A percentile compares a stretch with the other conserved stretches of the same genome.
These are phyloP conservation scores for Uronychia setigera DNA, from an alignment of 73 alveolate genomes.

Conservation along the genomic window DNA sequence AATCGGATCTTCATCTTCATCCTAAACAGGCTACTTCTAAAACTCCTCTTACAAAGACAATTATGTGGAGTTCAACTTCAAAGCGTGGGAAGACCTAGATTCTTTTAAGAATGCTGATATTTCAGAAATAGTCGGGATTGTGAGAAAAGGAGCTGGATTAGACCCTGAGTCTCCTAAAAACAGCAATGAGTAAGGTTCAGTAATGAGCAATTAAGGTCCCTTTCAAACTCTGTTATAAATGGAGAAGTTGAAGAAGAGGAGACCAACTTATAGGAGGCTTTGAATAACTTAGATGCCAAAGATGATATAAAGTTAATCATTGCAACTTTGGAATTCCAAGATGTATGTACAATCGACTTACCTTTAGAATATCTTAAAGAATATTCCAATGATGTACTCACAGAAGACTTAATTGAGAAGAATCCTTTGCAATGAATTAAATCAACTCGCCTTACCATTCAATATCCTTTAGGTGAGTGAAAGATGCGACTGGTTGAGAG, in stretches of 20 bases:
- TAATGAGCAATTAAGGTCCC: background rate
- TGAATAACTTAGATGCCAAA: background rate
- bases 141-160: too few relatives aligned
- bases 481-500: constrained; percentile 39
- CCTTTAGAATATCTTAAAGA: background rate
- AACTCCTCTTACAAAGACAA: too few relatives aligned
- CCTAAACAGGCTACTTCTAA: background rate
- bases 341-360: background rate
- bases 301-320: background rate
- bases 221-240: too few relatives aligned
- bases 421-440: constrained; percentile 2
- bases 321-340: background rate
- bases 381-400: background rate
- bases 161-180: too few relatives aligned
- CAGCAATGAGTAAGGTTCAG: background rate
- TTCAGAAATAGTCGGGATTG: background rate
- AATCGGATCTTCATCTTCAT: background rate
- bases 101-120: background rate
- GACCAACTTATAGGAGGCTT: background rate
- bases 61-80: background rate
- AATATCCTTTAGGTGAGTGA: constrained; percentile 28
- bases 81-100: background rate
- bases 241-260: background rate
- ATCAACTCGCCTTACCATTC: constrained; percentile 10
- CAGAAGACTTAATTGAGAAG: background rate